These are phyloP conservation scores for Geum urbanum DNA, from an alignment of 306 rosid genomes.

Conservation along the genomic window DNA sequence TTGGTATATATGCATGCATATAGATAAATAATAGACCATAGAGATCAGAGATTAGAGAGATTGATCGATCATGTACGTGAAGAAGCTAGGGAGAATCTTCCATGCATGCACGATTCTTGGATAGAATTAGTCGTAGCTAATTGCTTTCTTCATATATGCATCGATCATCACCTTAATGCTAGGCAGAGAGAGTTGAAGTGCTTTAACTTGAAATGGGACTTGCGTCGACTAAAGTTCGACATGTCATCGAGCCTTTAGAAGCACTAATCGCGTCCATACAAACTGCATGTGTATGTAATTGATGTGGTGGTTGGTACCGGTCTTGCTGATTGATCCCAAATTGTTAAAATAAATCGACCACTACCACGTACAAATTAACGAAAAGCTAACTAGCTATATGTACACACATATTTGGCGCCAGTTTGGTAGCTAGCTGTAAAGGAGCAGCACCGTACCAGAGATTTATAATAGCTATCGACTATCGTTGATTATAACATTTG, in stretches of 20 bases:
- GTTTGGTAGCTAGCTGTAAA: background rate
- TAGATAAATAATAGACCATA: background rate
- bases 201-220: constrained; percentile 9
- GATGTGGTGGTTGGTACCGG: background rate
- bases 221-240: background rate
- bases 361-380: background rate
- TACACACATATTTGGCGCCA: too few relatives aligned
- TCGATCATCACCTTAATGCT: background rate
- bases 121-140: background rate
- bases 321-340: constrained; percentile 1
- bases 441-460: background rate
- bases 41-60: background rate
- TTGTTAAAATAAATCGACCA: background rate
- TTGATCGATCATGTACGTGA: background rate
- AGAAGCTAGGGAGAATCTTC: constrained; percentile 10
- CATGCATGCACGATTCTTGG: background rate
- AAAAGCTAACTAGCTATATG: background rate
- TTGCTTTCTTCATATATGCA: background rate
- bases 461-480: background rate
- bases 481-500: background rate
- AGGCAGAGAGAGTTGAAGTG: background rate
- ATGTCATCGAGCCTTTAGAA: too few relatives aligned
- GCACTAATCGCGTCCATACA: background rate
- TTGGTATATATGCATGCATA: background rate
- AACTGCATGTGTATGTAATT: too few relatives aligned